phyloP scores from a whole-genome alignment of 495 filamentous ascomycete species.

The Daldinia bambusicola region DNA sequence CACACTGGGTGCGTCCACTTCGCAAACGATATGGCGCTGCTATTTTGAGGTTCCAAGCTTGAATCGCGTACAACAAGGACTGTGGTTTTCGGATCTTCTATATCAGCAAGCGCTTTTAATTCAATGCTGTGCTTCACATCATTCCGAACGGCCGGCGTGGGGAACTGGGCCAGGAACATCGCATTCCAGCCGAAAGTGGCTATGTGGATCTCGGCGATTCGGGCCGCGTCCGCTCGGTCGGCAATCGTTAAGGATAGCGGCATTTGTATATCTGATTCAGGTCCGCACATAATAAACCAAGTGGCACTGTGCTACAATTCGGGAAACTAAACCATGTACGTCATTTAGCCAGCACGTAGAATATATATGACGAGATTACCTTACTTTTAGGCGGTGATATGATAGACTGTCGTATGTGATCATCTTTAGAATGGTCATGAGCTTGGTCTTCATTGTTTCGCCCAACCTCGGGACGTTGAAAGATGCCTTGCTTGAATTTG shows the following conservation, averaged over 20 bases:
- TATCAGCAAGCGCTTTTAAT: conserved; percentile 46
- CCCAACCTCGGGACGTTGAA: too few relatives aligned
- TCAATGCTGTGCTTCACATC: conserved; percentile 41
- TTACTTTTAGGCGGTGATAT: not conserved
- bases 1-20: conserved; percentile 53
- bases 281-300: not conserved
- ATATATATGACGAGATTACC: not conserved
- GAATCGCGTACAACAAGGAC: conserved; percentile 45
- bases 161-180: conserved; percentile 55
- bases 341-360: not conserved
- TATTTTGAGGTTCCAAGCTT: not conserved
- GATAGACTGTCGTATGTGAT: not conserved
- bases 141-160: conserved; percentile 47
- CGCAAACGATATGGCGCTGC: conserved; percentile 49
- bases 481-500: too few relatives aligned
- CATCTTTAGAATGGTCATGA: not conserved
- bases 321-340: not conserved
- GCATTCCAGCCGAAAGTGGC: conserved; percentile 53
- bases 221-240: conserved; percentile 44
- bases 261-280: conserved; percentile 11
- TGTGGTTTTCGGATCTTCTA: conserved; percentile 43
- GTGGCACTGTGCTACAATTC: not conserved
- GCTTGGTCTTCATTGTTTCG: too few relatives aligned
- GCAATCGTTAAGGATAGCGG: conserved; percentile 29
- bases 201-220: conserved; percentile 56